Percentiles rank a stretch among this genome's conserved stretches.
phyloP scores from a whole-genome alignment of 257 asterid species.

The Echium plantagineum region DNA sequence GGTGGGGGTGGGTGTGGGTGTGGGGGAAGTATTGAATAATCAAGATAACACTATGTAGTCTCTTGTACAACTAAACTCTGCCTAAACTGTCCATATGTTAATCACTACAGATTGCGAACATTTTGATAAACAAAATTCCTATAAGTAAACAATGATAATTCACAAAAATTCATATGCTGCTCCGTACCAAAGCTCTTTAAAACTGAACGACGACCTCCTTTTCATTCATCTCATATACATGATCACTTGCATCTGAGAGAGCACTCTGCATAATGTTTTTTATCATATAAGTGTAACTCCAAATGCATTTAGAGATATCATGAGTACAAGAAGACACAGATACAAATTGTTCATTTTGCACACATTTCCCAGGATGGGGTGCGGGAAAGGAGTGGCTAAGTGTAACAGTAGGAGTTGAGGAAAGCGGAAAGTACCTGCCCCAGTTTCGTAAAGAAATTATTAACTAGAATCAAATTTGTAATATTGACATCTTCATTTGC shows the following conservation, averaged over 20 bases:
- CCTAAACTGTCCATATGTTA: not conserved
- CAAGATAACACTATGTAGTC: not conserved
- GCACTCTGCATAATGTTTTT: conserved; percentile 70
- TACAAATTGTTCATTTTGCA: not conserved
- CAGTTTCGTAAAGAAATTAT: conserved; percentile 82
- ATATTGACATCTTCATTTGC: conserved; percentile 86
- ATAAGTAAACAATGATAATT: no score
- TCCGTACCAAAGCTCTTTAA: conserved; percentile 24
- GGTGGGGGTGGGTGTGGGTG: no score
- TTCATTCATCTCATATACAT: conserved; percentile 86
- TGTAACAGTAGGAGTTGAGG: no score
- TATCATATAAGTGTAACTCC: conserved; percentile 1
- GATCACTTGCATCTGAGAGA: conserved; percentile 82
- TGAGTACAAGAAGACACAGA: not conserved
- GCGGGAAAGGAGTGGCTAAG: no score
- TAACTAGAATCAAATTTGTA: conserved; percentile 61
- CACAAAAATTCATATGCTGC: not conserved
- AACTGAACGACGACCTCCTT: conserved; percentile 66
- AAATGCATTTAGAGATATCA: no score
- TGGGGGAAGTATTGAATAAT: not conserved
- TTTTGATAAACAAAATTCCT: not conserved
- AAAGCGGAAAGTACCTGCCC: conserved; percentile 51
- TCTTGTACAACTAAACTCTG: not conserved
- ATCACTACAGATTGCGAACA: not conserved
- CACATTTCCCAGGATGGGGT: not conserved